Evolutionary conservation across 208 protist genomes (phyloP), one percentile per base, ranked within the genome.

Genomic region (Zelonia costaricensis): DNA sequence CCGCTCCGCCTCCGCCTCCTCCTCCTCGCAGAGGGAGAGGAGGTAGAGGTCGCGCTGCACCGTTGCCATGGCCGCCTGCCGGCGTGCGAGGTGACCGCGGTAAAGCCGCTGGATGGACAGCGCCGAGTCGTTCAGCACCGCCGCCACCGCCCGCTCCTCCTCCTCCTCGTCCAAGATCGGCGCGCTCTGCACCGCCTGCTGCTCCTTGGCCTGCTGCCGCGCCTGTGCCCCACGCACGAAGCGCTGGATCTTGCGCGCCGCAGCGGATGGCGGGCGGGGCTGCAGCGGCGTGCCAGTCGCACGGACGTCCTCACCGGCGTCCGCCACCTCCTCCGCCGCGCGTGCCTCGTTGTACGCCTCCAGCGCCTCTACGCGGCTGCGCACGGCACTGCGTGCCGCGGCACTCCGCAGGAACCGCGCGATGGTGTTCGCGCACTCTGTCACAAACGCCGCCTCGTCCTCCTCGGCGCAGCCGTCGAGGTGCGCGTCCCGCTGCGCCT

Each of bases 81-180:
- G 35, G 10, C 82, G 79, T 30, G 62, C 80, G 33, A 54, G 51
- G 43, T 86, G 63, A 15, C 80, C 78, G 27, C 80, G 83, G 33
- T 65, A 78, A 18, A 80, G 51, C 27, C 76, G 63, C 55, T 84
- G 78, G 44, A 93, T 87, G 12, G 33, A 27, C 36, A 68, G 42
- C 12, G 80, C 83, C 0, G 82, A 74, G 3, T 28, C 44, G 38
- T 89, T 40, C 33, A 73, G 70, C 12, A 73, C 33, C 45, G 67
- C 71, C 55, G 76, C 76, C 5, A 54, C 67, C 3, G 61, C 67
- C 27, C 78, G 44, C 35, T 81, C 63, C 22, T 52, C 55, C 31
- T 45, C 54, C 27, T 79, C 38, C 35, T 81, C 63, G n/a, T 52
- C 55, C 31, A 40, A 48, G 38, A 69, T 6, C n/a, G 43, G 68